Evolutionary conservation across 345 rosid species (phyloP), one percentile per base, ranked within the genome.

Genomic region (Citrus unshiu): DNA sequence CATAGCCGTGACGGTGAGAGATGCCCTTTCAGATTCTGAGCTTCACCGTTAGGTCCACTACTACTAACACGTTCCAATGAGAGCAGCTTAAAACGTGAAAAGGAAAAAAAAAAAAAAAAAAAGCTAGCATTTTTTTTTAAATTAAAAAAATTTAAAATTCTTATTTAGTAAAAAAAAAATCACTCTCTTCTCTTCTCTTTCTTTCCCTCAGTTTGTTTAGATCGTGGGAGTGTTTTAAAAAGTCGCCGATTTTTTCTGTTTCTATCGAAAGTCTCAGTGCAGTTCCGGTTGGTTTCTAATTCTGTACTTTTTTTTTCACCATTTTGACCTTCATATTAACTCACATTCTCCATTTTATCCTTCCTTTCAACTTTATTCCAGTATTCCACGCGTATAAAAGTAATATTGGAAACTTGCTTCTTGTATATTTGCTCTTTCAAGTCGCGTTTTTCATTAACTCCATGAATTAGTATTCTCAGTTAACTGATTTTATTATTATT

Each of bases 181-280:
- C 40, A 46, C 4, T 46, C 5, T 70, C 70, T 46, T 43, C 49
- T 70, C 75, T 62, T 51, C 22, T 76, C 56, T 80, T 68, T 64
- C 9, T 40, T 5, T 25, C 27, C 3, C 1, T 35, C 1, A 22
- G 12, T 59, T 35, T 46, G 6, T 60, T 70, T 57, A 73, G 72
- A 83, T 78, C 58, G 67, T 64, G 83, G 70, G 24, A 25, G 68
- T 3, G 67, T 30, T 39, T 39, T 21, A 30, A 73, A 61, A 37
- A n/a, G 51, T 81, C 70, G 72, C 78, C 82, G 82, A 61, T 69
- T 82, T 72, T 57, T 43, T 79, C 82, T 87, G 87, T 86, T 87
- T 46, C 79, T 72, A 85, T 86, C 72, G 7, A 56, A 18, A 43
- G 5, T 46, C 25, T 71, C 73, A 32, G 57, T 71, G 27, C 74